These are phyloP conservation scores for Umbelopsis sp. DNA, from an alignment of 371 early-diverging fungal genomes.

Conservation along the genomic window DNA sequence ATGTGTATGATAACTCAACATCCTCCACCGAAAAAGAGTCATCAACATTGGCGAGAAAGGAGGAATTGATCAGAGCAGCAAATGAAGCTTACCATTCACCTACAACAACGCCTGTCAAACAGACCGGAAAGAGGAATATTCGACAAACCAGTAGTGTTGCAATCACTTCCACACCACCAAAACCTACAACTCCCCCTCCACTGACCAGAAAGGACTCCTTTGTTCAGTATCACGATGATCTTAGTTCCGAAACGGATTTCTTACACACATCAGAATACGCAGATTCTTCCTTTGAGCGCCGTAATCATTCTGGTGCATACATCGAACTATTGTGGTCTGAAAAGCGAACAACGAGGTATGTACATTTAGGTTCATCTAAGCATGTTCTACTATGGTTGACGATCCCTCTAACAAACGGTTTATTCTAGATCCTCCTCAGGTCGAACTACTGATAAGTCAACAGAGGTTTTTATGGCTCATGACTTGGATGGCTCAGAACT, in stretches of 20 bases:
- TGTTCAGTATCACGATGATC: conserved; percentile 12
- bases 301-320: conserved; percentile 31
- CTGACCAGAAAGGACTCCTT: conserved; percentile 14
- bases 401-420: background rate
- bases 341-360: conserved; percentile 28
- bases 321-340: conserved; percentile 41
- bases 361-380: no score
- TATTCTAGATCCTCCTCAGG: conserved; percentile 24
- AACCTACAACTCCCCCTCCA: conserved; percentile 10
- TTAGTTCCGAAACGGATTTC: conserved; percentile 15
- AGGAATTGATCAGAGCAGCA: background rate
- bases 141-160: conserved; percentile 23
- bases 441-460: conserved; percentile 2
- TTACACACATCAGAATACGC: conserved; percentile 19
- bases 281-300: conserved; percentile 21
- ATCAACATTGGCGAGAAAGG: conserved; percentile 20
- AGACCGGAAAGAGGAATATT: conserved; percentile 8
- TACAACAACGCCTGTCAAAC: conserved; percentile 23
- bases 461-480: conserved; percentile 34
- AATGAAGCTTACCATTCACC: conserved; percentile 11
- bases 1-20: conserved; percentile 1
- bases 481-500: conserved; percentile 32
- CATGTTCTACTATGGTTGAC: no score
- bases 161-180: conserved; percentile 17
- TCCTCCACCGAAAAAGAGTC: background rate